These are phyloP conservation scores for Herpetospermum pedunculosum DNA, from an alignment of 306 rosid species.

Conservation along the genomic window DNA sequence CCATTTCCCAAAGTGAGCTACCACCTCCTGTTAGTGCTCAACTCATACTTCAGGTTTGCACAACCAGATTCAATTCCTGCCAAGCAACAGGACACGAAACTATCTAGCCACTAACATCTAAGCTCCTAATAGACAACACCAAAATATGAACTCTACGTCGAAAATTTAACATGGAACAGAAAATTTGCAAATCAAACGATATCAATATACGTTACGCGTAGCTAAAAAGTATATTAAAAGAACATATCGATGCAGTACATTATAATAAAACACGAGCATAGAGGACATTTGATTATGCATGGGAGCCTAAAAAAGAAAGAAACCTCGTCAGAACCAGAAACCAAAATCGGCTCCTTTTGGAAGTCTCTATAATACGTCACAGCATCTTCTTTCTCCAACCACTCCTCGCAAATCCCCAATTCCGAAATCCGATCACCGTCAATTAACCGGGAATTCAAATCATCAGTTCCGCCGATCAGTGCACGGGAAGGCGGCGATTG, in stretches of 20 bases:
- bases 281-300: neutral
- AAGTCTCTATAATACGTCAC: slow-evolving; percentile 70
- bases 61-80: neutral
- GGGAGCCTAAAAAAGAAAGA: neutral
- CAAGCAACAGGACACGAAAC: neutral
- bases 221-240: neutral
- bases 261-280: neutral
- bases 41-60: neutral
- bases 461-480: slow-evolving; percentile 14
- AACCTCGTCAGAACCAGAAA: slow-evolving; percentile 71
- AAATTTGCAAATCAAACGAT: neutral
- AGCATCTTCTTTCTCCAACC: slow-evolving; percentile 77
- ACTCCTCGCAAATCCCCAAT: slow-evolving; percentile 50
- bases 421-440: slow-evolving; percentile 24
- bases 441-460: slow-evolving; percentile 18
- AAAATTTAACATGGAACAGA: neutral
- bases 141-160: neutral
- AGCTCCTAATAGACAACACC: neutral
- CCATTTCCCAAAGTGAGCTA: neutral
- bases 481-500: slow-evolving; percentile 20
- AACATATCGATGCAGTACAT: neutral
- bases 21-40: neutral
- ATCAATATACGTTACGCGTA: neutral
- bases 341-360: slow-evolving; percentile 45
- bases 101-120: neutral